Evolutionary conservation across 192 early-diverging fungal species (phyloP).

Genomic region (Kickxella alabastrina): DNA sequence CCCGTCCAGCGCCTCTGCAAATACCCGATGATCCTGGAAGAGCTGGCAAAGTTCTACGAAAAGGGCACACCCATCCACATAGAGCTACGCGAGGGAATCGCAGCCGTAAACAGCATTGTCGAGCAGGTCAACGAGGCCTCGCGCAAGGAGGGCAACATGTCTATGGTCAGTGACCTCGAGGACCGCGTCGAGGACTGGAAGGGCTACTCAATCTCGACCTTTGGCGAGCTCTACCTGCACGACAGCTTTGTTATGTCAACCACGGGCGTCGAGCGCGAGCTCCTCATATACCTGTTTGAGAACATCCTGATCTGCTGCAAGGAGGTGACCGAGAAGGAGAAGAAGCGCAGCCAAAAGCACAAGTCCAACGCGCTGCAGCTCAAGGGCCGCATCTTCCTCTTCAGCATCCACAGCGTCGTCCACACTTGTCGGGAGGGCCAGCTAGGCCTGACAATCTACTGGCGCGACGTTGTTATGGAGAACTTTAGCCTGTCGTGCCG

Average conservation of each 20-base stretch:
- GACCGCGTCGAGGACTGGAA: constrained; percentile 90
- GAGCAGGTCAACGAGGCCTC: constrained; percentile 88
- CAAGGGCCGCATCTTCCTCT: constrained; percentile 84
- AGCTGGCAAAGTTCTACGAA: constrained; percentile 64
- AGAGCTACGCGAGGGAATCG: constrained; percentile 70
- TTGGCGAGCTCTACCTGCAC: constrained; percentile 78
- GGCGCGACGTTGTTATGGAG: constrained; percentile 79
- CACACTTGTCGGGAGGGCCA: constrained; percentile 57
- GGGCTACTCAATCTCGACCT: constrained; percentile 68
- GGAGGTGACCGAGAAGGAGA: constrained; percentile 69
- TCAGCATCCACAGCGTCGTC: constrained; percentile 69
- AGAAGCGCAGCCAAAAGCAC: constrained; percentile 51
- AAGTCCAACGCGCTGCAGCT: constrained; percentile 58
- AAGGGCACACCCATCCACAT: constrained; percentile 54
- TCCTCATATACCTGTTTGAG: constrained; percentile 91
- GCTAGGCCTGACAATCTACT: constrained; percentile 70
- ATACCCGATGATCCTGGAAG: constrained; percentile 79
- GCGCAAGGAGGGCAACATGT: constrained; percentile 83
- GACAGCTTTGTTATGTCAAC: constrained; percentile 85
- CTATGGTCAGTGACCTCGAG: constrained; percentile 74
- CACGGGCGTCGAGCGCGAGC: constrained; percentile 73
- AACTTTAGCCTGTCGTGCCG: constrained; percentile 85
- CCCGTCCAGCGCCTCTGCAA: constrained; percentile 98
- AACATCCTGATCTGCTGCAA: constrained; percentile 91
- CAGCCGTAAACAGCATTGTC: constrained; percentile 78